Percentiles rank a stretch among this genome's conserved stretches.
These are phyloP conservation scores for Yamadazyma membranifaciens DNA, from an alignment of 1,139 yeast genomes.

Conservation along the genomic window DNA sequence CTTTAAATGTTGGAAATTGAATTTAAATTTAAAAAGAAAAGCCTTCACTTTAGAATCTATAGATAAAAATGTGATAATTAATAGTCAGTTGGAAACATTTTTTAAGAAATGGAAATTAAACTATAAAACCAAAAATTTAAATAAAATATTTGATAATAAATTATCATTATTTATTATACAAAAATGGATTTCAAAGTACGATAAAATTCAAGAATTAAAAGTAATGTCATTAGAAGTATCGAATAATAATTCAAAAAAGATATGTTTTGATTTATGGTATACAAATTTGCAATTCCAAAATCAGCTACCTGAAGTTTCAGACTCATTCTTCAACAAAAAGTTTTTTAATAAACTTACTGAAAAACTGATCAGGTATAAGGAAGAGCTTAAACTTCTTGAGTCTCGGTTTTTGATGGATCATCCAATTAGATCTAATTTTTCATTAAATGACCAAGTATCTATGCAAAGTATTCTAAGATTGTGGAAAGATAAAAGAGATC, in stretches of 20 bases:
- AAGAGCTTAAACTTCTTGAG: not conserved
- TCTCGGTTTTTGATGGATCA: not conserved
- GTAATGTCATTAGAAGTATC: not conserved
- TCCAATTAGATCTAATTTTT: slow-evolving; percentile 3
- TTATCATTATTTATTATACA: not conserved
- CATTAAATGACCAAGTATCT: slow-evolving; percentile 6
- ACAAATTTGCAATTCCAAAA: slow-evolving; percentile 4
- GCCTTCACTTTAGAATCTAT: not conserved
- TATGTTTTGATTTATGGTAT: slow-evolving; percentile 6
- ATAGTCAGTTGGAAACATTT: not conserved
- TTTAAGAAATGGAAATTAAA: slow-evolving; percentile 7
- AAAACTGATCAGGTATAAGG: slow-evolving; percentile 1
- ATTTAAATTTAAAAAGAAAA: slow-evolving; percentile 3
- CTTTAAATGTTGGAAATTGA: slow-evolving; percentile 18
- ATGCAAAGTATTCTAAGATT: slow-evolving; percentile 3
- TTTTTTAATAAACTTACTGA: slow-evolving; percentile 7
- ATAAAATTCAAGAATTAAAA: not conserved
- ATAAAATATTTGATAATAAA: not conserved
- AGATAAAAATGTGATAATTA: not conserved
- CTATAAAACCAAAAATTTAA: not conserved
- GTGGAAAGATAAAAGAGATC: slow-evolving; percentile 22
- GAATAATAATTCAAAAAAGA: not conserved
- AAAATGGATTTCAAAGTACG: not conserved
- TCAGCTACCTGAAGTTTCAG: slow-evolving; percentile 8
- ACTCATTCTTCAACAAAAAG: slow-evolving; percentile 8